Conservation (phyloP, 2,329 filamentous ascomycete genomes). For the Sclerotinia subarctica region DNA sequence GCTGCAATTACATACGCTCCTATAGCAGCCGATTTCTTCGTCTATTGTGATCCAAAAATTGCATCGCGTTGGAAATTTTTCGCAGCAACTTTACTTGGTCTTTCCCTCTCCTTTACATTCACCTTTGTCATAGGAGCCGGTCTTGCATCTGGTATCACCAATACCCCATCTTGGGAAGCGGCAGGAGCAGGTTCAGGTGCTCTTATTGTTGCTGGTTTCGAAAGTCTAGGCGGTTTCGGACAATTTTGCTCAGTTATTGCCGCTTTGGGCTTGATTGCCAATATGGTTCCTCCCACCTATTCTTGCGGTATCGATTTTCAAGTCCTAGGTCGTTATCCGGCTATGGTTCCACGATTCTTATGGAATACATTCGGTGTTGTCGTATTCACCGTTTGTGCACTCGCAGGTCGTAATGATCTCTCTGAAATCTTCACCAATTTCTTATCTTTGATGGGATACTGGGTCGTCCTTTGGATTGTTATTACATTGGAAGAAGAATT, state of each 20-base stretch:
- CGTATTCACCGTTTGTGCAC: conserved; percentile 61
- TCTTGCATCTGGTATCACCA: conserved; percentile 55
- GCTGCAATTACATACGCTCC: conserved; percentile 62
- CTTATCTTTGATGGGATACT: conserved; percentile 68
- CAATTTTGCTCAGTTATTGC: conserved; percentile 64
- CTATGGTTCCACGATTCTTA: conserved; percentile 57
- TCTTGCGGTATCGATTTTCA: conserved; percentile 66
- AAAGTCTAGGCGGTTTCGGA: conserved; percentile 58
- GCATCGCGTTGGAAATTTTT: conserved; percentile 49
- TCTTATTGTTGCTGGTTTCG: conserved; percentile 60
- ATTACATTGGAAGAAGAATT: conserved; percentile 61
- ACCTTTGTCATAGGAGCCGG: conserved; percentile 61
- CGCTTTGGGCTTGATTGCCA: conserved; percentile 62
- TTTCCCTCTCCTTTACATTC: conserved; percentile 57
- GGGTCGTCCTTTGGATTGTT: conserved; percentile 62
- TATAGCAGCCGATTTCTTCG: conserved; percentile 64
- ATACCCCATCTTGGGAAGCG: conserved; percentile 54
- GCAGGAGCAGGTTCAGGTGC: conserved; percentile 59
- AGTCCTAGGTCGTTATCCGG: conserved; percentile 57
- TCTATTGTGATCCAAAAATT: conserved; percentile 57
- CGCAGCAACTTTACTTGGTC: conserved; percentile 53
- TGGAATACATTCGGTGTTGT: conserved; percentile 63
- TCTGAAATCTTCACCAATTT: conserved; percentile 67
- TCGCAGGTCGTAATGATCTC: conserved; percentile 59
- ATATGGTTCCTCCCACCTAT: conserved; percentile 64